Percentiles rank a stretch among this genome's conserved stretches.
These are phyloP conservation scores for Claviceps spartinae DNA, from an alignment of 2,329 filamentous ascomycete species.

Conservation along the genomic window DNA sequence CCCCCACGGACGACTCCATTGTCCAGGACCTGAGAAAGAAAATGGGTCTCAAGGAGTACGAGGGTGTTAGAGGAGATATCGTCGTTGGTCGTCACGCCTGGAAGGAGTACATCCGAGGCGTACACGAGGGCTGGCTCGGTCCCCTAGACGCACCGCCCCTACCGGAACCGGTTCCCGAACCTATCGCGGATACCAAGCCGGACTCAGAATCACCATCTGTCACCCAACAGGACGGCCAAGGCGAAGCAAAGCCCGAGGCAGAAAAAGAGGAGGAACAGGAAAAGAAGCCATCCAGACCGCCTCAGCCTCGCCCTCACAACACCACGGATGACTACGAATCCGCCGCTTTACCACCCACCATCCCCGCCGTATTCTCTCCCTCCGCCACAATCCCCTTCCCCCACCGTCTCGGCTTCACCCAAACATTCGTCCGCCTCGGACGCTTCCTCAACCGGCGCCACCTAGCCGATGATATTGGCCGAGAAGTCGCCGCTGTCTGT, in stretches of 20 bases:
- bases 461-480: conserved; percentile 78
- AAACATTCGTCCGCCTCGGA: conserved; percentile 74
- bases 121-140: conserved; percentile 94
- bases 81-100: conserved; percentile 84
- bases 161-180: conserved; percentile 11
- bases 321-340: conserved; percentile 55
- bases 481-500: conserved; percentile 75
- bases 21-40: conserved; percentile 50
- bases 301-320: conserved; percentile 62
- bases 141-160: conserved; percentile 53
- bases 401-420: conserved; percentile 82
- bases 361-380: conserved; percentile 61
- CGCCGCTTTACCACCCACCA: conserved; percentile 47
- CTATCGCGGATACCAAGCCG: conserved; percentile 11
- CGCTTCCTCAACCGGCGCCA: conserved; percentile 76
- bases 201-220: conserved; percentile 7
- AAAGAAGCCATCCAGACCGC: conserved; percentile 41
- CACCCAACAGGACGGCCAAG: conserved; percentile 10
- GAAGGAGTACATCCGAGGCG: conserved; percentile 90
- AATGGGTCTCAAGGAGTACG: conserved; percentile 56
- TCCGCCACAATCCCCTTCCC: conserved; percentile 64
- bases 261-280: conserved; percentile 28
- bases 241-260: conserved; percentile 21
- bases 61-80: conserved; percentile 68
- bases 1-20: conserved; percentile 36